phyloP scores from a whole-genome alignment of 2,329 filamentous ascomycete genomes.

The Periconia sp. region DNA sequence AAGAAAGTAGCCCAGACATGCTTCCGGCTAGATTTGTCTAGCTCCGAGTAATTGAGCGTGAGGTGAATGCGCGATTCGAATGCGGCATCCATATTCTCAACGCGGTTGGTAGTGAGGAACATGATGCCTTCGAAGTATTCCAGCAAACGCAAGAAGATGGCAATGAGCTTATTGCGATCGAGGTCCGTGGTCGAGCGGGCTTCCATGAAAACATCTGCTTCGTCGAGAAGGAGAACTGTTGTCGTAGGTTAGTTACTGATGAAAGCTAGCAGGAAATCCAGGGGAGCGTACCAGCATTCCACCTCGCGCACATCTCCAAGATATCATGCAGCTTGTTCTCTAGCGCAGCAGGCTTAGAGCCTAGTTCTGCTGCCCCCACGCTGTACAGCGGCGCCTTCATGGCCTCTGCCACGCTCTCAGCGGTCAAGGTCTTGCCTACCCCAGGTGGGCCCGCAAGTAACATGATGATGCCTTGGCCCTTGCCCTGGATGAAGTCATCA shows the following conservation, averaged over 20 bases:
- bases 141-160: slow-evolving; percentile 81
- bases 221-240: slow-evolving; percentile 71
- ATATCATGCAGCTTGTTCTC: slow-evolving; percentile 81
- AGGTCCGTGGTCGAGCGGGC: slow-evolving; percentile 78
- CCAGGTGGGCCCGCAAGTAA: slow-evolving; percentile 54
- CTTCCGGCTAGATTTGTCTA: slow-evolving; percentile 42
- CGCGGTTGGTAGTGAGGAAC: slow-evolving; percentile 85
- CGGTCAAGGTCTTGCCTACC: slow-evolving; percentile 46
- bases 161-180: slow-evolving; percentile 81
- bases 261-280: neutral
- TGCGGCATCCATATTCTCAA: slow-evolving; percentile 49
- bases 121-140: slow-evolving; percentile 91
- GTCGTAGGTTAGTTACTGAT: neutral
- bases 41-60: slow-evolving; percentile 49
- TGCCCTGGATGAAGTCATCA: slow-evolving; percentile 48
- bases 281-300: slow-evolving; percentile 47
- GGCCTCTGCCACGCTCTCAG: slow-evolving; percentile 39
- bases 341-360: slow-evolving; percentile 56
- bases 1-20: slow-evolving; percentile 47
- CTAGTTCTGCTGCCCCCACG: slow-evolving; percentile 79
- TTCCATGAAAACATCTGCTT: slow-evolving; percentile 60
- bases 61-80: slow-evolving; percentile 57
- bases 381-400: slow-evolving; percentile 61
- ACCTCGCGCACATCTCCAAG: slow-evolving; percentile 76
- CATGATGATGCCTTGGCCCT: slow-evolving; percentile 39